phyloP scores from a whole-genome alignment of 2,329 filamentous ascomycete genomes.

The Apiospora rasikravindrae region DNA sequence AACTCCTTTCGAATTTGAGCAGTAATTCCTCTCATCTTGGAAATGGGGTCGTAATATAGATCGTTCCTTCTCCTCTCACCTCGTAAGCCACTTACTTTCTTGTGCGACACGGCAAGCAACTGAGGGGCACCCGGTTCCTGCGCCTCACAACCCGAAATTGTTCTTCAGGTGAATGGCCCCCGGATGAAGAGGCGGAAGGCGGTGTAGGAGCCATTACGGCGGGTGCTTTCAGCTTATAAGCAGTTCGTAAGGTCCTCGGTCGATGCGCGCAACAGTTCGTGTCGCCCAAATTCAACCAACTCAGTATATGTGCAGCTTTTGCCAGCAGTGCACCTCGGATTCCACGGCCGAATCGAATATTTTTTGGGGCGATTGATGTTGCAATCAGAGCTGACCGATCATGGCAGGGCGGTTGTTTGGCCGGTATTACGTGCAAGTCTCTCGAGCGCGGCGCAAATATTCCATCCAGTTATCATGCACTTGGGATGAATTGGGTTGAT shows the following conservation, averaged over 20 bases:
- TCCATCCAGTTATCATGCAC: not conserved
- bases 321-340: not conserved
- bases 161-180: slow-evolving; percentile 80
- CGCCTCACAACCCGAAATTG: slow-evolving; percentile 89
- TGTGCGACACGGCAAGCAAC: slow-evolving; percentile 88
- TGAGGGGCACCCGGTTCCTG: slow-evolving; percentile 88
- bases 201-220: slow-evolving; percentile 74
- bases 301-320: not conserved
- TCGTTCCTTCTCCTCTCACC: not conserved
- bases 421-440: not conserved
- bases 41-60: not conserved
- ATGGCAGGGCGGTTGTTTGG: not conserved
- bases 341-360: not conserved
- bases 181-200: slow-evolving; percentile 78
- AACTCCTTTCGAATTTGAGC: slow-evolving; percentile 23
- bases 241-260: not conserved
- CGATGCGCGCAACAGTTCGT: not conserved
- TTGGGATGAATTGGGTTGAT: not conserved
- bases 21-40: slow-evolving; percentile 3
- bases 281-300: not conserved
- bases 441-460: not conserved
- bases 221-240: too few species aligned
- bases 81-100: slow-evolving; percentile 73
- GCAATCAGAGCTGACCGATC: not conserved
- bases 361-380: not conserved